phyloP scores from a whole-genome alignment of 2,329 filamentous ascomycete species.

The Orbilia quercus region DNA sequence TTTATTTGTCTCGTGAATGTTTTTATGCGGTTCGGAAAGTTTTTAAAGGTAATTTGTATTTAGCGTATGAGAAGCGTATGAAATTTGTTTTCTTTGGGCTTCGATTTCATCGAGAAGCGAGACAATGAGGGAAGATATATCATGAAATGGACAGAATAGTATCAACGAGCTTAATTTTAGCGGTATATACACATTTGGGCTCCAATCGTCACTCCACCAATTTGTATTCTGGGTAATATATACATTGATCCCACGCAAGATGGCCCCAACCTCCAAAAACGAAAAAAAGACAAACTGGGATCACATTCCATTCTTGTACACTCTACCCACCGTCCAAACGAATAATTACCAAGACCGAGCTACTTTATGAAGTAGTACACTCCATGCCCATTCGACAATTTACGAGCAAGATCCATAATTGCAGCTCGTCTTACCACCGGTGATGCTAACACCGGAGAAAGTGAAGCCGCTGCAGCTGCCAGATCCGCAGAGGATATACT shows the following conservation, averaged over 20 bases:
- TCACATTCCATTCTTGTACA: not conserved
- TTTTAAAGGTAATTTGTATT: no score
- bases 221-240: conserved; percentile 17
- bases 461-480: conserved; percentile 69
- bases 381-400: not conserved
- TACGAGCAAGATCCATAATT: conserved; percentile 37
- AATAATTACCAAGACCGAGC: not conserved
- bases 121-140: no score
- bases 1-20: no score
- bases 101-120: no score
- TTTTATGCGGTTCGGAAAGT: no score
- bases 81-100: no score
- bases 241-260: conserved; percentile 11
- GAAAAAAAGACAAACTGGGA: not conserved
- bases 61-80: no score
- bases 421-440: conserved; percentile 66
- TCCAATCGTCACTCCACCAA: no score
- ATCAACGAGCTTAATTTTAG: no score
- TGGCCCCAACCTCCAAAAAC: not conserved
- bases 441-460: conserved; percentile 67
- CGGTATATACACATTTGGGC: no score
- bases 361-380: no score
- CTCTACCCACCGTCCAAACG: not conserved
- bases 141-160: no score
- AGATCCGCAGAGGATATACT: conserved; percentile 68